These are phyloP conservation scores for Aspergillus alliaceus DNA, from an alignment of 2,329 filamentous ascomycete species.

Conservation along the genomic window DNA sequence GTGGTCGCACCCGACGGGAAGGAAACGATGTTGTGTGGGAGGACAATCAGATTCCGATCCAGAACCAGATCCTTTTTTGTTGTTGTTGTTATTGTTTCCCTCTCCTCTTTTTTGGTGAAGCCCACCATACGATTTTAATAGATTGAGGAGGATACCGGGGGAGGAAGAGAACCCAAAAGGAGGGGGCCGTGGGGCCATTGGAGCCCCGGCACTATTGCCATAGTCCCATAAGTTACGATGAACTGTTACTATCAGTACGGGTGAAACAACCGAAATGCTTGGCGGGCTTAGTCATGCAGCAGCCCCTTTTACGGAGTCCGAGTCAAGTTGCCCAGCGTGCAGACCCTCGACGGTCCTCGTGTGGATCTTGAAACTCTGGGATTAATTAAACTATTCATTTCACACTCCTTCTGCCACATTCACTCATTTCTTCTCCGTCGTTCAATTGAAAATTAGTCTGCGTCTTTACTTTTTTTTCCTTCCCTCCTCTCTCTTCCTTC, in stretches of 20 bases:
- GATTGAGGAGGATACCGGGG: not conserved
- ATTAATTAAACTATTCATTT: constrained; percentile 10
- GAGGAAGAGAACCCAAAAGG: not conserved
- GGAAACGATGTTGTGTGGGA: not conserved
- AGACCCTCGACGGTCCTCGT: constrained; percentile 11
- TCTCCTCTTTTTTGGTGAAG: not conserved
- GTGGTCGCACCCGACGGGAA: not conserved
- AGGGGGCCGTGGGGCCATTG: not conserved
- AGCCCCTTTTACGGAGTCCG: constrained; percentile 38
- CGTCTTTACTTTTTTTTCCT: not conserved
- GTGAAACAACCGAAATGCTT: constrained; percentile 19
- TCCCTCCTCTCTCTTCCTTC: not conserved
- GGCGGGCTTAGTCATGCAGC: constrained; percentile 31
- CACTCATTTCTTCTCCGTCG: constrained; percentile 1
- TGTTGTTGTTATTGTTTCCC: not conserved
- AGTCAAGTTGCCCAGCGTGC: not conserved
- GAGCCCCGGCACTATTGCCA: not conserved
- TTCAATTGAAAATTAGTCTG: not conserved
- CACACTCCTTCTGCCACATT: constrained; percentile 10
- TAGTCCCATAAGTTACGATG: not conserved
- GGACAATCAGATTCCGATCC: not conserved
- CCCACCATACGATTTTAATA: not conserved
- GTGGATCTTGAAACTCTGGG: constrained; percentile 23
- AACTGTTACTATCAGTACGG: not conserved
- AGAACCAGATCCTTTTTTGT: not conserved